Percentiles rank a stretch among this genome's conserved stretches.
Evolutionary conservation across 1,284 basidiomycete genomes (phyloP).

Genomic region (Boletus smithii): DNA sequence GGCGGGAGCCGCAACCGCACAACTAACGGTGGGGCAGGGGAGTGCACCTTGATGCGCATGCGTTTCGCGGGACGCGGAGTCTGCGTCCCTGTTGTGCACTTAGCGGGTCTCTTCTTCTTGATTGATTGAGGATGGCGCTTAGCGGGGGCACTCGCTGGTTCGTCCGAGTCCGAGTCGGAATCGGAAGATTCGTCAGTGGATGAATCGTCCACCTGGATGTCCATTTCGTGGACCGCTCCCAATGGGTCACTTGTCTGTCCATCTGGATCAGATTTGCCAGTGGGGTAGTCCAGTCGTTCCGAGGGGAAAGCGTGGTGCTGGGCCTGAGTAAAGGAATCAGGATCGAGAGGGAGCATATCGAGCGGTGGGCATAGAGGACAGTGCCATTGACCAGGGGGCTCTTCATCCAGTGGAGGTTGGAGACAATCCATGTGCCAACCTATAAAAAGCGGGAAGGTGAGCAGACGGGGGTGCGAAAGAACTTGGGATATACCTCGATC

Average conservation of each 20-base stretch:
- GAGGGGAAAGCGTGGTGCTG: constrained; percentile 8
- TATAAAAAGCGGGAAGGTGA: constrained; percentile 28
- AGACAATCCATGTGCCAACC: constrained; percentile 94
- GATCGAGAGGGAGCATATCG: constrained; percentile 20
- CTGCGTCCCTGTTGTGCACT: constrained; percentile 23
- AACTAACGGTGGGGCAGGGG: constrained; percentile 37
- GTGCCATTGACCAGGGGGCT: constrained; percentile 75
- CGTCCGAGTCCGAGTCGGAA: constrained; percentile 35
- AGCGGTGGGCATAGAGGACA: constrained; percentile 59
- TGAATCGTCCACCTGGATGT: constrained; percentile 18
- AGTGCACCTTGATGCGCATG: constrained; percentile 38
- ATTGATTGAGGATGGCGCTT: constrained; percentile 18
- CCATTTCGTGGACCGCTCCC: constrained; percentile 19
- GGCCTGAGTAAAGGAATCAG: constrained; percentile 19
- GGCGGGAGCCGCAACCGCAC: constrained; percentile 55
- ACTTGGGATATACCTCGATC: constrained; percentile 66
- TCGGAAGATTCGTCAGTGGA: constrained; percentile 30
- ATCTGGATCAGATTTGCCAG: constrained; percentile 7
- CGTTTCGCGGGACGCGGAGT: constrained; percentile 38
- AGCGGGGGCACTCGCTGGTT: constrained; percentile 12
- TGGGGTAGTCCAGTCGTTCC: constrained; percentile 3
- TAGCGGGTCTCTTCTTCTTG: constrained; percentile 32
- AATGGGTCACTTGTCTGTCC: constrained; percentile 3
- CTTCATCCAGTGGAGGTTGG: constrained; percentile 63
- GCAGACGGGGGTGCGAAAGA: neutral